Conservation (phyloP, 2,329 filamentous ascomycete genomes). For the Fusarium cyanostomum region DNA sequence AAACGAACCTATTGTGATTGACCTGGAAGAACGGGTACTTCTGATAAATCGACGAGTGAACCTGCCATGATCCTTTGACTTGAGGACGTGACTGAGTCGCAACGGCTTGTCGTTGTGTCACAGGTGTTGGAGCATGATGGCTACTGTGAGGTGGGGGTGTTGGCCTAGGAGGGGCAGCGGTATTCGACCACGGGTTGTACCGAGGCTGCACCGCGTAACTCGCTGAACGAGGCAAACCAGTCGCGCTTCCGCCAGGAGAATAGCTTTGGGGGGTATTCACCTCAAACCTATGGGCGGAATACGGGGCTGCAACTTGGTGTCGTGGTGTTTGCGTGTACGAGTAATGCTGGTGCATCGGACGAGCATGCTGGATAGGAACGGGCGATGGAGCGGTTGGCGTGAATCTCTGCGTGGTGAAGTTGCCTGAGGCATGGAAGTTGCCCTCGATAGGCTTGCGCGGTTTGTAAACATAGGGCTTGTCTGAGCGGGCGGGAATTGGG, state of each 20-base stretch:
- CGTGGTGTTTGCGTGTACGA: constrained; percentile 10
- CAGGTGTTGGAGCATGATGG: constrained; percentile 8
- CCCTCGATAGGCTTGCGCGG: constrained; percentile 52
- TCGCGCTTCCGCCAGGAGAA: constrained; percentile 11
- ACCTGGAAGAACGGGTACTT: constrained; percentile 69
- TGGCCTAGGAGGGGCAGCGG: background rate
- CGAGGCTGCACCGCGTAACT: constrained; percentile 3
- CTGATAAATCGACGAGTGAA: constrained; percentile 56
- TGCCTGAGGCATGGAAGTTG: constrained; percentile 30
- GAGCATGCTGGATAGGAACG: constrained; percentile 13
- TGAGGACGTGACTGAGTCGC: constrained; percentile 30
- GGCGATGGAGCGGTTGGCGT: constrained; percentile 22
- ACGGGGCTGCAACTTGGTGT: constrained; percentile 21
- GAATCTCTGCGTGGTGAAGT: constrained; percentile 42
- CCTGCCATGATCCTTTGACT: constrained; percentile 47
- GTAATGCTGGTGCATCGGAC: constrained; percentile 26
- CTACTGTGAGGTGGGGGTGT: background rate
- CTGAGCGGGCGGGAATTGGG: constrained; percentile 33
- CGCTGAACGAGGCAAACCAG: background rate
- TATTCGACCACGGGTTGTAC: constrained; percentile 24
- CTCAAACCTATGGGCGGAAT: constrained; percentile 40
- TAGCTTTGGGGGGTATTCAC: constrained; percentile 27
- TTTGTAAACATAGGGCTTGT: constrained; percentile 65
- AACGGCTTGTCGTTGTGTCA: constrained; percentile 18
- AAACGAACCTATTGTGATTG: constrained; percentile 64